Evolutionary conservation across 1,139 yeast genomes (phyloP).

Genomic region (Saccharomyces pastorianus): DNA sequence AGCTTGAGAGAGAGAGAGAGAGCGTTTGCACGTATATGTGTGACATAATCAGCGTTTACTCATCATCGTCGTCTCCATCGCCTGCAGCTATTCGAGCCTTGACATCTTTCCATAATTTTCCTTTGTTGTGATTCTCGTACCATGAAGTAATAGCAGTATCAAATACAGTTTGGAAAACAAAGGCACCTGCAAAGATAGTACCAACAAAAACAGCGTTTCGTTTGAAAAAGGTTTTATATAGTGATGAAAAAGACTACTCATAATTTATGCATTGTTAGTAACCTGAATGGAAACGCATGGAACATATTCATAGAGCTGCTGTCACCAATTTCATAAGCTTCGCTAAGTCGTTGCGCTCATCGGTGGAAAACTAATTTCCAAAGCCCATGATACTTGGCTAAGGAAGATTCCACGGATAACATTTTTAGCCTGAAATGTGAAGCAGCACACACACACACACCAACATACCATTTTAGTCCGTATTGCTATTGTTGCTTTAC

Average conservation of each 20-base stretch:
- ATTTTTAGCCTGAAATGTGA: neutral
- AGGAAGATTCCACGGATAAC: no score
- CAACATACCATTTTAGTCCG: neutral
- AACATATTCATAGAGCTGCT: neutral
- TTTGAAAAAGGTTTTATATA: conserved; percentile 71
- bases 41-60: neutral
- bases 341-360: neutral
- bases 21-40: no score
- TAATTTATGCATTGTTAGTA: conserved; percentile 7
- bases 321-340: neutral
- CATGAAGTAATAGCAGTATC: conserved; percentile 69
- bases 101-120: conserved; percentile 96
- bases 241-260: conserved; percentile 39
- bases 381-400: neutral
- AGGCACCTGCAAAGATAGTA: conserved; percentile 77
- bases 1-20: neutral
- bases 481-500: neutral
- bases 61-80: conserved; percentile 47
- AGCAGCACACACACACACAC: neutral
- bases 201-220: conserved; percentile 91
- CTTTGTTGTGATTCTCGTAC: conserved; percentile 85
- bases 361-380: neutral
- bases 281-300: neutral
- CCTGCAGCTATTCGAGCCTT: conserved; percentile 57
- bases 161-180: conserved; percentile 81